These are phyloP conservation scores for Odontarrhena argentea DNA, from an alignment of 345 rosid genomes.

Conservation along the genomic window DNA sequence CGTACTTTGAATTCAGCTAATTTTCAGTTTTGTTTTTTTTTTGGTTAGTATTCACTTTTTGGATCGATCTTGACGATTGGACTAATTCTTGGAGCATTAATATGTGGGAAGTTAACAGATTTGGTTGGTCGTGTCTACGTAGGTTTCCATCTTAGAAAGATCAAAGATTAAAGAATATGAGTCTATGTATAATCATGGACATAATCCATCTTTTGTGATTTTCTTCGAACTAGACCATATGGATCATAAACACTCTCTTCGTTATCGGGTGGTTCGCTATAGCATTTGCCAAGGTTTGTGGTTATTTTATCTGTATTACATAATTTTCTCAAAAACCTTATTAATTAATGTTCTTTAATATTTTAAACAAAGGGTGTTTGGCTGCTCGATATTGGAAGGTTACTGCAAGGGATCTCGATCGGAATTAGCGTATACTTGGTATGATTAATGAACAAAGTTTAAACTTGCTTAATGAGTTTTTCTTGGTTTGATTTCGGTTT, in stretches of 20 bases:
- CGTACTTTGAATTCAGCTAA: background rate
- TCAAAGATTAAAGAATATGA: background rate
- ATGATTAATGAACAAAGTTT: slow-evolving; percentile 27
- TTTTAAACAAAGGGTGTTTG: slow-evolving; percentile 50
- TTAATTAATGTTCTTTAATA: too few species aligned
- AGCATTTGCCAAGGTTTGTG: slow-evolving; percentile 54
- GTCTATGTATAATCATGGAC: background rate
- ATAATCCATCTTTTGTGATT: background rate
- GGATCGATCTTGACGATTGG: slow-evolving; percentile 61
- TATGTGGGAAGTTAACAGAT: slow-evolving; percentile 52
- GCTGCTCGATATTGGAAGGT: slow-evolving; percentile 71
- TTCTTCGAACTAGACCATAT: slow-evolving; percentile 51
- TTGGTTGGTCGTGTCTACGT: slow-evolving; percentile 53
- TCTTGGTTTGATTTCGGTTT: slow-evolving; percentile 2
- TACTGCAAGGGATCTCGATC: slow-evolving; percentile 70
- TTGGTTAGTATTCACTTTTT: slow-evolving; percentile 51
- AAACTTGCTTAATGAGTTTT: slow-evolving; percentile 1
- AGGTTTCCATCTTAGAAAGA: slow-evolving; percentile 12
- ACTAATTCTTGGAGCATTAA: slow-evolving; percentile 48
- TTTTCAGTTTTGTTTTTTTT: background rate
- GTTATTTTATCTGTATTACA: too few species aligned
- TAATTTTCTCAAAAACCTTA: too few species aligned
- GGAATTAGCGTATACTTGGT: slow-evolving; percentile 82
- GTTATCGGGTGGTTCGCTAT: slow-evolving; percentile 56
- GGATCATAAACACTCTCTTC: slow-evolving; percentile 46